Conservation (phyloP, 805 yeast genomes). For the Sugiyamaella smithiae region DNA sequence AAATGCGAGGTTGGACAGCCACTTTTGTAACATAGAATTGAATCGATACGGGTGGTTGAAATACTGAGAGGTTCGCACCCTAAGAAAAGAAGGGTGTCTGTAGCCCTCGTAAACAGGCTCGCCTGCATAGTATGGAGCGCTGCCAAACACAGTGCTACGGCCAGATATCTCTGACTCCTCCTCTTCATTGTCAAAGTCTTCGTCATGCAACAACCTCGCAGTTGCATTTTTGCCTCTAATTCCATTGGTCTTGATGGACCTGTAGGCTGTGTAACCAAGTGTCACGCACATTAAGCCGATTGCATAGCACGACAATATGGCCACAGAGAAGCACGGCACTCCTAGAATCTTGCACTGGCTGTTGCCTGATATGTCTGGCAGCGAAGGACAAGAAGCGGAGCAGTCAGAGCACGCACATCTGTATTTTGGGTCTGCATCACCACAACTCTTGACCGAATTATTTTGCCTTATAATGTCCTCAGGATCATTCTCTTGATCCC, state of each 20-base stretch:
- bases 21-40: slow-evolving; percentile 46
- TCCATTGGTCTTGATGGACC: background rate
- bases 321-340: slow-evolving; percentile 71
- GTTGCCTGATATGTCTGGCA: slow-evolving; percentile 45
- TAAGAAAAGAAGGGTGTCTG: background rate
- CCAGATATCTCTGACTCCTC: background rate
- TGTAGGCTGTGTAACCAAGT: slow-evolving; percentile 2
- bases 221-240: slow-evolving; percentile 19
- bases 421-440: slow-evolving; percentile 53
- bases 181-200: slow-evolving; percentile 29
- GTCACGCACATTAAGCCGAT: slow-evolving; percentile 25
- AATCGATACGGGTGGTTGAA: slow-evolving; percentile 40
- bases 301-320: slow-evolving; percentile 52
- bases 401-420: slow-evolving; percentile 93
- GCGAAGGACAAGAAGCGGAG: slow-evolving; percentile 68
- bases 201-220: slow-evolving; percentile 44
- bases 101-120: background rate
- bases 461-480: slow-evolving; percentile 33
- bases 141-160: background rate
- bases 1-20: slow-evolving; percentile 51
- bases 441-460: slow-evolving; percentile 45
- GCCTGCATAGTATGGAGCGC: background rate
- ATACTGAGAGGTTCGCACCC: background rate
- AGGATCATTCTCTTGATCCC: slow-evolving; percentile 37
- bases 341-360: slow-evolving; percentile 52